Conservation (phyloP, 1,139 yeast species). For the Lizanozyma gosingica region DNA sequence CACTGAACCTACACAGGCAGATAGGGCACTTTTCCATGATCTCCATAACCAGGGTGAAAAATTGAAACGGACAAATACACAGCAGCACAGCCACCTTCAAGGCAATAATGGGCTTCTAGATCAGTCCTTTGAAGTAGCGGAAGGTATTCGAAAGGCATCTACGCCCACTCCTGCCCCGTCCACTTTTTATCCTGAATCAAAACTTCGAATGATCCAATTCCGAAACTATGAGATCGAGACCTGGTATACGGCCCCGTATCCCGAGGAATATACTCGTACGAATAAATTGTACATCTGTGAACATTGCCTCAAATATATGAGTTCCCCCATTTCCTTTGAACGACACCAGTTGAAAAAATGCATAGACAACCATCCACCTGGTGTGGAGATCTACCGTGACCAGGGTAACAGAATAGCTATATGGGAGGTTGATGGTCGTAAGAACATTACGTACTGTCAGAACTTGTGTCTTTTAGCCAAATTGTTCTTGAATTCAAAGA, state of each 20-base stretch:
- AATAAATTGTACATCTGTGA: slow-evolving; percentile 70
- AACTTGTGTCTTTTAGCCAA: slow-evolving; percentile 85
- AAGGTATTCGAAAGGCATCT: slow-evolving; percentile 7
- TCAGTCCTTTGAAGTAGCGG: background rate
- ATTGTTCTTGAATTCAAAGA: slow-evolving; percentile 80
- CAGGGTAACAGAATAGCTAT: slow-evolving; percentile 42
- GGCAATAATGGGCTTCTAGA: background rate
- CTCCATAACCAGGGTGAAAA: slow-evolving; percentile 18
- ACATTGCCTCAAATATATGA: slow-evolving; percentile 75
- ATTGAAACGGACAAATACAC: slow-evolving; percentile 5
- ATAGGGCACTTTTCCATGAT: slow-evolving; percentile 38
- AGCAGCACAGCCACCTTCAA: background rate
- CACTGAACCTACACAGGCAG: slow-evolving; percentile 51
- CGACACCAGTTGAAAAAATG: slow-evolving; percentile 73
- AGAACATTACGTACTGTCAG: slow-evolving; percentile 75
- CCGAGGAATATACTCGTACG: slow-evolving; percentile 69
- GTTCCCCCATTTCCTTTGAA: slow-evolving; percentile 54
- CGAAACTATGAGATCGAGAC: slow-evolving; percentile 71
- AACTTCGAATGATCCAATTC: slow-evolving; percentile 44
- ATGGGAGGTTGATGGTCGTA: slow-evolving; percentile 91
- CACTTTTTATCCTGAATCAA: slow-evolving; percentile 1
- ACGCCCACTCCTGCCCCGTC: slow-evolving; percentile 11
- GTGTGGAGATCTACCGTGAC: slow-evolving; percentile 79
- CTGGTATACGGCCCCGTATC: slow-evolving; percentile 93
- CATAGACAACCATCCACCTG: slow-evolving; percentile 69